Conservation (phyloP, 2,329 filamentous ascomycete species). For the Paramyrothecium sp. region DNA sequence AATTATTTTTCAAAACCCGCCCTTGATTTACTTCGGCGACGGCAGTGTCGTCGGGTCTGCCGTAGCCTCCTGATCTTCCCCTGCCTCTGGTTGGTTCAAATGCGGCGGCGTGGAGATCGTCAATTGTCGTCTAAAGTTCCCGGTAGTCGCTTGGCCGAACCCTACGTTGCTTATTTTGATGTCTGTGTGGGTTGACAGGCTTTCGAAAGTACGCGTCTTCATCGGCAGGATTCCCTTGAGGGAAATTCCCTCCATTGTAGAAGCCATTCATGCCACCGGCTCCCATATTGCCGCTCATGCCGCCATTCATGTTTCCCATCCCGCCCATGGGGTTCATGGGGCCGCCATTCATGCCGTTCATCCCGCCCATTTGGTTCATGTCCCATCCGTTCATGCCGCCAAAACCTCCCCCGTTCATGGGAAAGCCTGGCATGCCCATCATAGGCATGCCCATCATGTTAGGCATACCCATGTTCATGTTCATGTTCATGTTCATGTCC, state of each 20-base stretch:
- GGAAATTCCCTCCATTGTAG: constrained; percentile 37
- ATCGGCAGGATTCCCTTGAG: constrained; percentile 58
- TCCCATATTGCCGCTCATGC: constrained; percentile 24
- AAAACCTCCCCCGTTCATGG: constrained; percentile 23
- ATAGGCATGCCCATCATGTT: constrained; percentile 19
- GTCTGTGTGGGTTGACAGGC: constrained; percentile 90
- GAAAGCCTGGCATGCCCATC: constrained; percentile 21
- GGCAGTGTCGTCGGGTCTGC: no score
- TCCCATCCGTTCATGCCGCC: constrained; percentile 24
- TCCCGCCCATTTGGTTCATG: constrained; percentile 34
- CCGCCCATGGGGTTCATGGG: constrained; percentile 18
- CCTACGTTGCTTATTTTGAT: constrained; percentile 76
- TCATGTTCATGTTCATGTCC: constrained; percentile 30
- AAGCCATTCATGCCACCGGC: constrained; percentile 28
- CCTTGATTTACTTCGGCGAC: no score
- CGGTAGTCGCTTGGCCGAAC: constrained; percentile 88
- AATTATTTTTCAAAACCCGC: no score
- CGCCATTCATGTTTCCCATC: constrained; percentile 15
- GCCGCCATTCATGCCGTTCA: constrained; percentile 27
- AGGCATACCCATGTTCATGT: constrained; percentile 33
- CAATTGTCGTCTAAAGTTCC: constrained; percentile 57
- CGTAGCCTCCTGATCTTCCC: no score
- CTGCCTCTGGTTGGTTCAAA: no score
- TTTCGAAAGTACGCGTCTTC: constrained; percentile 94
- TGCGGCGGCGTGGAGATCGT: background rate